phyloP scores from a whole-genome alignment of 345 rosid species.

The Nephelium lappaceum region DNA sequence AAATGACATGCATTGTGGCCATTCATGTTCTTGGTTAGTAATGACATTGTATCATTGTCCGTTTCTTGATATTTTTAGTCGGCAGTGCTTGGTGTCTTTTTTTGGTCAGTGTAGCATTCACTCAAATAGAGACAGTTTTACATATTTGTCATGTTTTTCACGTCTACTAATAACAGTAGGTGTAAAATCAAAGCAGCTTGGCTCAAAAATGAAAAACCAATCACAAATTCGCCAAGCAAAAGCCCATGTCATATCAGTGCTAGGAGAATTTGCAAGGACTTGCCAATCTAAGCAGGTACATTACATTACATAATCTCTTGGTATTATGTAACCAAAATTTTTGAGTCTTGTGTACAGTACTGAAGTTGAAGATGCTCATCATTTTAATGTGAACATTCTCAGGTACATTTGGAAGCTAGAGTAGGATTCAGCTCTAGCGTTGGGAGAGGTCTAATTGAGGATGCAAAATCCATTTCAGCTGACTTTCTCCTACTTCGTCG shows the following conservation, averaged over 20 bases:
- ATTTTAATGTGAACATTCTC: background rate
- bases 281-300: slow-evolving; percentile 68
- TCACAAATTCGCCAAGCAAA: slow-evolving; percentile 66
- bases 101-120: background rate
- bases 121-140: background rate
- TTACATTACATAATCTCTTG: background rate
- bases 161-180: slow-evolving; percentile 39
- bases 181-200: slow-evolving; percentile 50
- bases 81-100: background rate
- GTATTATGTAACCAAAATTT: background rate
- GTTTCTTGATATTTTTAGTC: background rate
- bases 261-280: slow-evolving; percentile 64
- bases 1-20: slow-evolving; percentile 69
- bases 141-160: slow-evolving; percentile 10
- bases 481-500: slow-evolving; percentile 69
- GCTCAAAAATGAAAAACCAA: slow-evolving; percentile 37
- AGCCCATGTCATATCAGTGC: slow-evolving; percentile 83
- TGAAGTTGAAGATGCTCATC: background rate
- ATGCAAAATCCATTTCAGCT: slow-evolving; percentile 74
- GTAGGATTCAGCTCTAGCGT: slow-evolving; percentile 67
- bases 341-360: background rate
- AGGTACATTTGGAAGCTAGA: slow-evolving; percentile 90
- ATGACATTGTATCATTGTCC: background rate
- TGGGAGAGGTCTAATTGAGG: slow-evolving; percentile 66
- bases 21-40: slow-evolving; percentile 70